Percentiles rank a stretch among this genome's conserved stretches.
phyloP scores from a whole-genome alignment of 2,329 filamentous ascomycete species.

The Aspergillus quadrilineatus region DNA sequence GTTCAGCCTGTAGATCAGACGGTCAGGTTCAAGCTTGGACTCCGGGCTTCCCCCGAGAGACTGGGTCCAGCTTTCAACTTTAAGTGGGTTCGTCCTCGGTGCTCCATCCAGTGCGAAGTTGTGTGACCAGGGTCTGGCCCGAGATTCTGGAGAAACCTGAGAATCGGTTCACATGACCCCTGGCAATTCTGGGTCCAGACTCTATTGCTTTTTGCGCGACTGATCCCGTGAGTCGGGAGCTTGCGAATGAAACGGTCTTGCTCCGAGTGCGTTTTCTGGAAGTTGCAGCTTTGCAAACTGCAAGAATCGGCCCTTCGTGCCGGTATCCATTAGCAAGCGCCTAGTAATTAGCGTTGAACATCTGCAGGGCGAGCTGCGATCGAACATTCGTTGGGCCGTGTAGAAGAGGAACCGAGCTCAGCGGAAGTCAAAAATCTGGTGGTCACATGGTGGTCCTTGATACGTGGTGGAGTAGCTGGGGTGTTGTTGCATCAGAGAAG shows the following conservation, averaged over 20 bases:
- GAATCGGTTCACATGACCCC: constrained; percentile 6
- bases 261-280: background rate
- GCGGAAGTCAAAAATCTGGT: constrained; percentile 1
- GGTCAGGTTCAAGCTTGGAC: background rate
- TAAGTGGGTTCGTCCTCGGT: constrained; percentile 10
- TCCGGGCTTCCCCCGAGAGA: constrained; percentile 2
- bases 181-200: constrained; percentile 4
- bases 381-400: background rate
- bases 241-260: background rate
- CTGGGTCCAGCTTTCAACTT: constrained; percentile 4
- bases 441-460: constrained; percentile 5
- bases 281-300: background rate
- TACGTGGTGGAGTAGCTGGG: background rate
- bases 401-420: background rate
- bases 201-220: background rate
- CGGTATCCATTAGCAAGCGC: background rate
- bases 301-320: background rate
- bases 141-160: constrained; percentile 2
- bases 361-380: background rate
- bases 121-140: constrained; percentile 5
- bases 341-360: background rate
- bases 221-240: background rate
- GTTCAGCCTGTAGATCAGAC: background rate
- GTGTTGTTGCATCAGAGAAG: background rate
- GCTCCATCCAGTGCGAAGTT: background rate